Percentiles rank a stretch among this genome's conserved stretches.
Evolutionary conservation across 805 yeast species (phyloP).

Genomic region (Saitoella complicata): DNA sequence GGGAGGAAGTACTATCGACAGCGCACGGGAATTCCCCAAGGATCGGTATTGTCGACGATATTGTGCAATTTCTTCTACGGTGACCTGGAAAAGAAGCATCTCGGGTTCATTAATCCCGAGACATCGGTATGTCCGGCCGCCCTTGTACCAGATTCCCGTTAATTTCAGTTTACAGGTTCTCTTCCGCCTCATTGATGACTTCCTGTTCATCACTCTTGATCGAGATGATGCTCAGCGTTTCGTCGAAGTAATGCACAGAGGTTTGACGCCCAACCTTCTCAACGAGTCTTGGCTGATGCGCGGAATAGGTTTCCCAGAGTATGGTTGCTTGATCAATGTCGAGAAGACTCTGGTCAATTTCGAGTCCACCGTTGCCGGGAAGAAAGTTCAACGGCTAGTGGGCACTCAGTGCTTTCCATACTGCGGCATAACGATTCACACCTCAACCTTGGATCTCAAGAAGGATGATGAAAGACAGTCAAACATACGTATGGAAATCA

Average conservation of each 20-base stretch:
- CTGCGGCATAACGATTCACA: too few relatives aligned
- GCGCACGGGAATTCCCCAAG: constrained; percentile 66
- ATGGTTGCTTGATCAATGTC: constrained; percentile 26
- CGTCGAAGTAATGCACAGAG: constrained; percentile 16
- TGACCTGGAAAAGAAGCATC: constrained; percentile 28
- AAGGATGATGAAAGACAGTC: too few relatives aligned
- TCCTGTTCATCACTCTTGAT: constrained; percentile 45
- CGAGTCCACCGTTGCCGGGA: constrained; percentile 1
- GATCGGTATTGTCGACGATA: constrained; percentile 57
- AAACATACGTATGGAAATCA: too few relatives aligned
- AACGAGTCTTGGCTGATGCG: not conserved
- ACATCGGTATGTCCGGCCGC: constrained; percentile 16
- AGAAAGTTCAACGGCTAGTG: too few relatives aligned
- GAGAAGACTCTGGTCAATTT: constrained; percentile 25
- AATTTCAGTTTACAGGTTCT: constrained; percentile 15
- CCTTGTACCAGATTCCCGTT: too few relatives aligned
- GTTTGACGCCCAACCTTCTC: not conserved
- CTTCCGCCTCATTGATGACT: constrained; percentile 71
- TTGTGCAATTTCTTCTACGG: constrained; percentile 64
- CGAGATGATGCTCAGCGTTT: constrained; percentile 20
- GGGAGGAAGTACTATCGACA: constrained; percentile 29
- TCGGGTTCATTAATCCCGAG: constrained; percentile 15
- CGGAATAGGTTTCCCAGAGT: constrained; percentile 27
- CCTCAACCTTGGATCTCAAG: too few relatives aligned
- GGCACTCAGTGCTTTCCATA: too few relatives aligned